These are phyloP conservation scores for Fusarium sp. DNA, from an alignment of 2,329 filamentous ascomycete species.

Conservation along the genomic window DNA sequence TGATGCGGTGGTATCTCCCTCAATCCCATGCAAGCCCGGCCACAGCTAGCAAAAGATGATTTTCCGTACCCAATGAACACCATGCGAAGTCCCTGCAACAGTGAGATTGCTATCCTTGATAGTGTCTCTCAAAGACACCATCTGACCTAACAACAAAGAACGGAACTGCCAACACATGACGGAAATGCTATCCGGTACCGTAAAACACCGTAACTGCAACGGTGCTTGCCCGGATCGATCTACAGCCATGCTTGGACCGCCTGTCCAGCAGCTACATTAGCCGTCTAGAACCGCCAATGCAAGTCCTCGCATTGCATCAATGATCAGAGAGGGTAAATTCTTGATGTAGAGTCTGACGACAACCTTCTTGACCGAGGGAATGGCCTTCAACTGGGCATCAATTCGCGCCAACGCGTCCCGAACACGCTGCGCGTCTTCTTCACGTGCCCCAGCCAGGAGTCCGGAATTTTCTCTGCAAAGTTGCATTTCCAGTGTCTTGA, in stretches of 20 bases:
- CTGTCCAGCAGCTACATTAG: not conserved
- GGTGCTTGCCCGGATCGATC: not conserved
- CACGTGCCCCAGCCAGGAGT: not conserved
- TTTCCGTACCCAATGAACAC: not conserved
- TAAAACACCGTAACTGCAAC: not conserved
- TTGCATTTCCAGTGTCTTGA: constrained; percentile 19
- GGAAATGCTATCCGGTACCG: not conserved
- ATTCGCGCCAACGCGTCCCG: constrained; percentile 13
- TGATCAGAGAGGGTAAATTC: not conserved
- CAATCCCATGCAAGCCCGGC: not conserved
- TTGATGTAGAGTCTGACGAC: constrained; percentile 15
- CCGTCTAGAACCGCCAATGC: constrained; percentile 12
- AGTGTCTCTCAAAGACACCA: not conserved
- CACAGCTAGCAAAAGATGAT: not conserved
- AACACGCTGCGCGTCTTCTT: constrained; percentile 2
- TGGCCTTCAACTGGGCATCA: constrained; percentile 20
- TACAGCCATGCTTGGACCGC: not conserved
- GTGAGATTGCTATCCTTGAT: not conserved
- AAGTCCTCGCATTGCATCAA: constrained; percentile 17
- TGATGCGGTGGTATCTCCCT: not conserved
- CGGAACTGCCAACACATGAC: not conserved
- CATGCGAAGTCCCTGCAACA: not conserved
- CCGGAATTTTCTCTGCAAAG: constrained; percentile 7
- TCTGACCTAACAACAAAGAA: not conserved
- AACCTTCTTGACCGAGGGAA: constrained; percentile 21